A percentile compares a stretch with the other conserved stretches of the same genome.
Evolutionary conservation across 345 rosid genomes (phyloP).

Genomic region (Laguncularia racemosa): DNA sequence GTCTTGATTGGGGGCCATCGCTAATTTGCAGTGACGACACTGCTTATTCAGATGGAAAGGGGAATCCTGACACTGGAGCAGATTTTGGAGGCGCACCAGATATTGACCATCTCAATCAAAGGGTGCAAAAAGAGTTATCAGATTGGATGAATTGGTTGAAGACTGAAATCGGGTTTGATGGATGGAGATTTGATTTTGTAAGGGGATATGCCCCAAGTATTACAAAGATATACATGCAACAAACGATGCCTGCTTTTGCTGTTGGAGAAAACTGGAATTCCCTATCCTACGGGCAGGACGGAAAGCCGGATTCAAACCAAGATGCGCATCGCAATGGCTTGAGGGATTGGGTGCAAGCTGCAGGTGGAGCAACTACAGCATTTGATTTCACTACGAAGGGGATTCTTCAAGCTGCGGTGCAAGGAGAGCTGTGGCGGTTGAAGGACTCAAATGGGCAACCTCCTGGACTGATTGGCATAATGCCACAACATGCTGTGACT

Average conservation of each 20-base stretch:
- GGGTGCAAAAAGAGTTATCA: slow-evolving; percentile 46
- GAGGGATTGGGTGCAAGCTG: slow-evolving; percentile 8
- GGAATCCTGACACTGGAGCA: slow-evolving; percentile 22
- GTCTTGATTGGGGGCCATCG: slow-evolving; percentile 4
- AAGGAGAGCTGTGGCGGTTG: not conserved
- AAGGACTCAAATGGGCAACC: slow-evolving; percentile 9
- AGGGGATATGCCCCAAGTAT: slow-evolving; percentile 41
- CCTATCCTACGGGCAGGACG: not conserved
- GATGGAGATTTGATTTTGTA: slow-evolving; percentile 71
- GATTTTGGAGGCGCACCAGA: slow-evolving; percentile 51
- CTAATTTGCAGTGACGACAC: not conserved
- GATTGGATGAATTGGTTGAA: slow-evolving; percentile 86
- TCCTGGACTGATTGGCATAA: slow-evolving; percentile 7
- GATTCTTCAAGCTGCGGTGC: not conserved
- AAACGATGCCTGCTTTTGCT: slow-evolving; percentile 3
- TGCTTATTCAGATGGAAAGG: too few relatives aligned
- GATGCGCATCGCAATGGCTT: slow-evolving; percentile 5
- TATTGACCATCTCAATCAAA: slow-evolving; percentile 58
- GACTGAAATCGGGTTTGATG: slow-evolving; percentile 53
- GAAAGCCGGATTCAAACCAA: slow-evolving; percentile 18
- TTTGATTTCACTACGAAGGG: slow-evolving; percentile 13
- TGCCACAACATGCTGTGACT: slow-evolving; percentile 9
- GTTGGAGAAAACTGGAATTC: slow-evolving; percentile 12
- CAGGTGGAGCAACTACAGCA: slow-evolving; percentile 8
- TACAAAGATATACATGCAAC: not conserved